Percentiles rank a stretch among this genome's conserved stretches.
These are phyloP conservation scores for Ceratobasidium sp. DNA, from an alignment of 1,284 basidiomycete genomes.

Conservation along the genomic window DNA sequence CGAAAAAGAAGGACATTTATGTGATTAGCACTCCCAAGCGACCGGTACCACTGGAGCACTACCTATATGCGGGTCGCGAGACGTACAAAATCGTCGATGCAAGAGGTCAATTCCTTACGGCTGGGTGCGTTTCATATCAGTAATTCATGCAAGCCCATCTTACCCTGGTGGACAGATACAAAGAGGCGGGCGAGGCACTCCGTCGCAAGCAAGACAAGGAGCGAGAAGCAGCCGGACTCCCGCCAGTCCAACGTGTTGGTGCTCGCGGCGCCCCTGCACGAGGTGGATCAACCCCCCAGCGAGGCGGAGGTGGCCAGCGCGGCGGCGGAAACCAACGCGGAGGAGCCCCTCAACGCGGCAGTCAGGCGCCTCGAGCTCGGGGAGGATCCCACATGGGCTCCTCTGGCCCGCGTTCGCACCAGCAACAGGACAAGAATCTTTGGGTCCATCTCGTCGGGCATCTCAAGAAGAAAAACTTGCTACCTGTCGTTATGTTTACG, in stretches of 20 bases:
- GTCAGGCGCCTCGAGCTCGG: constrained; percentile 53
- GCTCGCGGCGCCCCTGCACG: constrained; percentile 68
- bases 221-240: constrained; percentile 88
- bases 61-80: constrained; percentile 91
- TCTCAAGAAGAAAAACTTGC: constrained; percentile 82
- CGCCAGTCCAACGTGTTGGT: constrained; percentile 79
- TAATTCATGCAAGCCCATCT: constrained; percentile 21
- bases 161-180: constrained; percentile 64
- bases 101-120: constrained; percentile 74
- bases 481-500: constrained; percentile 97
- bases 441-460: constrained; percentile 93
- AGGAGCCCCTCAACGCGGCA: constrained; percentile 50
- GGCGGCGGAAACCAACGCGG: constrained; percentile 55
- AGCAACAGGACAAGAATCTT: constrained; percentile 84
- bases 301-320: constrained; percentile 50
- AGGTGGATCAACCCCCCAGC: constrained; percentile 59
- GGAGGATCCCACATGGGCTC: constrained; percentile 57
- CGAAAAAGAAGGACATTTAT: constrained; percentile 99
- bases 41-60: constrained; percentile 97
- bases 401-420: constrained; percentile 62
- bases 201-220: constrained; percentile 97
- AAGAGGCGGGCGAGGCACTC: constrained; percentile 86
- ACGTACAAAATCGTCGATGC: constrained; percentile 93
- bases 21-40: constrained; percentile 97
- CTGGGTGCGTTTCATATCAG: constrained; percentile 62